Base-by-base conservation (phyloP, 2,329 filamentous ascomycete genomes). In the Mycosphaerelloides madeirae region DNA sequence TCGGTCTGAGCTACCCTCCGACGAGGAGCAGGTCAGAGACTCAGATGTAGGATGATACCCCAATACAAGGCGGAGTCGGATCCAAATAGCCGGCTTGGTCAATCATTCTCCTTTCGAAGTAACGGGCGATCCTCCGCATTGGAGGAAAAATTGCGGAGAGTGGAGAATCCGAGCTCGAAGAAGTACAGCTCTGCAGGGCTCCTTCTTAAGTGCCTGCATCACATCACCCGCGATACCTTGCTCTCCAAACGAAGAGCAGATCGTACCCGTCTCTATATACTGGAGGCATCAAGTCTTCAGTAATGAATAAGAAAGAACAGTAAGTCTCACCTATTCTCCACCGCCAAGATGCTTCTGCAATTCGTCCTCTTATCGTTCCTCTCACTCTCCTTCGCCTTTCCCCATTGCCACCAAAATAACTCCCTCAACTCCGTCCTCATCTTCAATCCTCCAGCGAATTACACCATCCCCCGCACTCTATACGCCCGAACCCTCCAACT, bases 401-500 rank as follows among this genome's bases (percentile, higher is more conserved):
- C 43, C 20, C 31, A 31, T n/a, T 20, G n/a, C 20, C 34, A n/a
- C 15, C 28, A 19, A 11, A 9, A 13, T 20, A 2, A 29, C 19
- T 25, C 38, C 11, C 43, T 55, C 20, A 45, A 46, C 34, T 52
- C 48, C 36, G 55, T 59, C 33, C 50, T 51, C 14, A 49, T 60
- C 44, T 59, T 57, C 38, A 40, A 54, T 9, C 57, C 57, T 9
- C 57, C 57, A 11, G 35, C 37, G 3, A 51, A 60, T 42, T 59
- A 59, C 46, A 60, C 55, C 6, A 40, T 56, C 6, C 57, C 57
- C 16, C 66, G 74, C 12, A 73, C 71, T 0, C 66, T 77, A 11
- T 79, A 78, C 54, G 74, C 75, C 2, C 72, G 75, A 22, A 73
- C 70, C 14, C 52, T 68, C 4, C 65, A 75, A 35, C 62, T 73